phyloP scores from a whole-genome alignment of 805 yeast genomes.

The Suhomyces kilbournensis region DNA sequence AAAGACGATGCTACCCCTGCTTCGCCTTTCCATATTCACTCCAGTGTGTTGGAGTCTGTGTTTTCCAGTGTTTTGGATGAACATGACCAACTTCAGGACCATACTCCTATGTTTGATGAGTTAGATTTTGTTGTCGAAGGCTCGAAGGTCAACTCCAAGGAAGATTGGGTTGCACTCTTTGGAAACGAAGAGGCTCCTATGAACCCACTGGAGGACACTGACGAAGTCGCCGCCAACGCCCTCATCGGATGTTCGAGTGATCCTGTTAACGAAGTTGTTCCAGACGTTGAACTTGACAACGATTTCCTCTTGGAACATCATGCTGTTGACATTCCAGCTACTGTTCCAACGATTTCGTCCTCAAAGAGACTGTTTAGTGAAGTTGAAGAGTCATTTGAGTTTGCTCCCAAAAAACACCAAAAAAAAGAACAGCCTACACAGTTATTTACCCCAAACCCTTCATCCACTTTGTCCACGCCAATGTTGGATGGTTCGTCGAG shows the following conservation, averaged over 20 bases:
- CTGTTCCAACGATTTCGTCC: constrained; percentile 6
- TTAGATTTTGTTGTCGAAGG: constrained; percentile 42
- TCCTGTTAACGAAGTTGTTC: background rate
- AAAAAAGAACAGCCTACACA: constrained; percentile 13
- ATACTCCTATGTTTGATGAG: constrained; percentile 63
- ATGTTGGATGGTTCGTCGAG: constrained; percentile 18
- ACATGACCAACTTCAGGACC: constrained; percentile 30
- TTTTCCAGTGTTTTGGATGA: constrained; percentile 41
- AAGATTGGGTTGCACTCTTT: constrained; percentile 65
- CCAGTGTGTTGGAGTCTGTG: constrained; percentile 51
- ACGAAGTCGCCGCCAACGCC: background rate
- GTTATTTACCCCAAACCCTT: constrained; percentile 28
- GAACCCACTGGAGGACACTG: background rate
- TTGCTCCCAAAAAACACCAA: constrained; percentile 11
- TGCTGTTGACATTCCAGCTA: constrained; percentile 5
- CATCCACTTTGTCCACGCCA: constrained; percentile 34
- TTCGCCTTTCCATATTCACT: constrained; percentile 53
- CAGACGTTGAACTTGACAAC: background rate
- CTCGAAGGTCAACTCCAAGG: constrained; percentile 35
- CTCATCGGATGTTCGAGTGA: background rate
- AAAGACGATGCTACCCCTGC: constrained; percentile 10
- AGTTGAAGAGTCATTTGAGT: constrained; percentile 26
- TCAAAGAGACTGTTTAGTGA: constrained; percentile 21
- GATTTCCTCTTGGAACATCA: constrained; percentile 6
- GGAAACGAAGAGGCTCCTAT: constrained; percentile 19